Base-by-base conservation (phyloP, 2,329 filamentous ascomycete species). In the Aspergillus ustus region DNA sequence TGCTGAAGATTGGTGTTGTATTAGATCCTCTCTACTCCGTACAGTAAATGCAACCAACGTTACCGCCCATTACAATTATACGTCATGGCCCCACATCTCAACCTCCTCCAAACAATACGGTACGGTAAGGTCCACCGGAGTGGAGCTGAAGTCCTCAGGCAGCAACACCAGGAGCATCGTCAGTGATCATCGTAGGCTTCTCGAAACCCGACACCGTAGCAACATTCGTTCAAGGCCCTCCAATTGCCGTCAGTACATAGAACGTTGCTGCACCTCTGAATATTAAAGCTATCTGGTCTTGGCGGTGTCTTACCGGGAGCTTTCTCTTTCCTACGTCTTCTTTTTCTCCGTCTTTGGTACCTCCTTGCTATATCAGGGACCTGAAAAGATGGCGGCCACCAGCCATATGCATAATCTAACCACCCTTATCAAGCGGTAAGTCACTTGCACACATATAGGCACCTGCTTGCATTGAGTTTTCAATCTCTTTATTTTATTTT, bases 371-470 rank as follows among this genome's bases (percentile, higher is more conserved):
- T 43, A 34, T 43, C 19, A 31, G 52, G 62, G 63, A 57, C 58
- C 60, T 40, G 59, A 60, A 67, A 75, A 68, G 59, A 93, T 93
- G 90, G 87, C 89, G 68, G 82, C 88, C 58, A 75, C 75, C 65
- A 91, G 86, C 80, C 91, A 93, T 73, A 97, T 98, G 92, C 89
- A 98, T 81, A 98, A 97, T 77, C 83, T 99, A 66, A 96, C 93
- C 40, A 99, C 95, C 58, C 87, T 99, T 73, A 97, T 99, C 83
- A 99, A 99, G 86, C 89, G 95, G 95, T 98, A 86, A 71, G 87
- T 80, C 15, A 22, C 51, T 25, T 22, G 7, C 34, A 5, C 34
- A 40, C 31, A 25, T n/a, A 19, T 20, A 15, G 7, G 31, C 7
- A 15, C 13, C 22, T 15, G 7, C 31, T 34, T 22, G 28, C 17